A percentile compares a stretch with the other conserved stretches of the same genome.
These are phyloP conservation scores for Anaeromyces robustus DNA, from an alignment of 192 early-diverging fungal genomes.

Conservation along the genomic window DNA sequence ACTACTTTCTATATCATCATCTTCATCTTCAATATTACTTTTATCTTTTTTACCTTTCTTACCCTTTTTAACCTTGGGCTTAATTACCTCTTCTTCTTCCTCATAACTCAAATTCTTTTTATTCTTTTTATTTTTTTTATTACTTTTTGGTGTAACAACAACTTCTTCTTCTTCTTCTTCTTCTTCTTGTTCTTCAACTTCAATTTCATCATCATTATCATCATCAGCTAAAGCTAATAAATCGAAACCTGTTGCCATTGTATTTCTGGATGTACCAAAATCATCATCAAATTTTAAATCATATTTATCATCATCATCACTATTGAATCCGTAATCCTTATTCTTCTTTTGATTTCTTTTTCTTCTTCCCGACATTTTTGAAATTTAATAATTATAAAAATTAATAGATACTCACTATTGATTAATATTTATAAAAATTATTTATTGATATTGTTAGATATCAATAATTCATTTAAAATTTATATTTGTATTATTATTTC, in stretches of 20 bases:
- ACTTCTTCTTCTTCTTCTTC: too few species aligned
- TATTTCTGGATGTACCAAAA: background rate
- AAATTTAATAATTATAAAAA: background rate
- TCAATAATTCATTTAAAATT: too few species aligned
- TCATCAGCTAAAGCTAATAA: background rate
- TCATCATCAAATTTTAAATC: background rate
- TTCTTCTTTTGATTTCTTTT: background rate
- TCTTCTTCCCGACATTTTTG: background rate
- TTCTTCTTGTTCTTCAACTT: background rate
- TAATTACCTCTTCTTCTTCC: background rate
- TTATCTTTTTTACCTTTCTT: background rate
- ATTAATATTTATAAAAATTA: too few species aligned
- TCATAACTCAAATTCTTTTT: background rate
- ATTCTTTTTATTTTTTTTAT: background rate
- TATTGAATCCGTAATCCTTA: background rate
- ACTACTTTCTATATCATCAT: background rate
- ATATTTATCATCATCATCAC: background rate
- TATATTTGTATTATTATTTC: too few species aligned
- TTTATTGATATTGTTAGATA: too few species aligned
- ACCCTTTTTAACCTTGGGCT: background rate
- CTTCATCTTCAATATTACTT: background rate
- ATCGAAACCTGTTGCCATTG: background rate
- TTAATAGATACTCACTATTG: too few species aligned
- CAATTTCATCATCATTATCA: background rate
- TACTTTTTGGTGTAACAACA: background rate